phyloP scores from a whole-genome alignment of 108 stramenopile species.

The Cyclotella distinguenda region DNA sequence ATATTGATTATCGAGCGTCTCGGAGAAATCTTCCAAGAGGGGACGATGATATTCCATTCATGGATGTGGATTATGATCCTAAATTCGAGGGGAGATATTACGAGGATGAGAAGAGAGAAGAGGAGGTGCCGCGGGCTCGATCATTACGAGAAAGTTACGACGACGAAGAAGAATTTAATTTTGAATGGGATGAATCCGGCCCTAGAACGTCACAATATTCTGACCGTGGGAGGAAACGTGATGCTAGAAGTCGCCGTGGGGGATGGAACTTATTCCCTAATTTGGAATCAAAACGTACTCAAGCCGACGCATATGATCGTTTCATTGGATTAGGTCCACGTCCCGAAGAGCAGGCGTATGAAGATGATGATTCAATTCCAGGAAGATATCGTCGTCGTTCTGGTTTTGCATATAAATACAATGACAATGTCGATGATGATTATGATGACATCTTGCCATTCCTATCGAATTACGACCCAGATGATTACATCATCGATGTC shows the following conservation, averaged over 20 bases:
- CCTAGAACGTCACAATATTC: background rate
- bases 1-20: background rate
- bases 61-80: slow-evolving; percentile 13
- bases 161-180: slow-evolving; percentile 11
- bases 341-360: background rate
- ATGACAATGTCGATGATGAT: slow-evolving; percentile 40
- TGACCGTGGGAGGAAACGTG: slow-evolving; percentile 6
- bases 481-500: slow-evolving; percentile 17
- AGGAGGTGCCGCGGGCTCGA: background rate
- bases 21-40: background rate
- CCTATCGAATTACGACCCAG: background rate
- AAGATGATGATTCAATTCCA: slow-evolving; percentile 9
- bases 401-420: slow-evolving; percentile 66
- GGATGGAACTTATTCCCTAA: slow-evolving; percentile 9
- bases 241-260: slow-evolving; percentile 7
- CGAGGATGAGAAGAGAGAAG: background rate
- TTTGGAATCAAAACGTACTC: slow-evolving; percentile 12
- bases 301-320: slow-evolving; percentile 40
- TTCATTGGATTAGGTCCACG: slow-evolving; percentile 33
- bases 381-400: slow-evolving; percentile 37
- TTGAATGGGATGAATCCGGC: background rate
- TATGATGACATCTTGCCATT: slow-evolving; percentile 29
- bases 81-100: background rate
- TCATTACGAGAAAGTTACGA: background rate
- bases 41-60: background rate